Conservation (phyloP, 2,329 filamentous ascomycete species). For the Neodidymelliopsis sp. region DNA sequence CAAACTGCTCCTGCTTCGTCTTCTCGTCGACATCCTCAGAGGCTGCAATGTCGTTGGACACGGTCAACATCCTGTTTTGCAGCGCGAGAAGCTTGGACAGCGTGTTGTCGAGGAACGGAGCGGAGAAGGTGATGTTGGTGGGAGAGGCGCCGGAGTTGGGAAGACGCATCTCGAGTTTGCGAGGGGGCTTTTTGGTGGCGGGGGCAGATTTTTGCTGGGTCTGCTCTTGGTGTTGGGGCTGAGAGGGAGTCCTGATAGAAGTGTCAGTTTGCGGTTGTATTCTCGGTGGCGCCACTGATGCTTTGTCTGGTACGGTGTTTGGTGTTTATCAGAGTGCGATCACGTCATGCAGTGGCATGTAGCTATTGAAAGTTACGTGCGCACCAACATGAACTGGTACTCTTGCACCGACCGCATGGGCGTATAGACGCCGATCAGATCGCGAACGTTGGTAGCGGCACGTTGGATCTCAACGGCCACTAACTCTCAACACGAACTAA, state of each 20-base stretch:
- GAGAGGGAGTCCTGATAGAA: conserved; percentile 21
- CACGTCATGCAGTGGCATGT: too few species aligned
- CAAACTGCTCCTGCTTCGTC: conserved; percentile 59
- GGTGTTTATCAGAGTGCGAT: too few species aligned
- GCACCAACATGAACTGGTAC: too few species aligned
- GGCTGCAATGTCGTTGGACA: conserved; percentile 56
- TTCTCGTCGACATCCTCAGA: conserved; percentile 55
- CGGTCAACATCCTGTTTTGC: conserved; percentile 59
- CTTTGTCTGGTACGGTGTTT: too few species aligned
- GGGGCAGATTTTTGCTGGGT: conserved; percentile 20
- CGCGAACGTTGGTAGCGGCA: conserved; percentile 18
- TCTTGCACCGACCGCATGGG: conserved; percentile 2
- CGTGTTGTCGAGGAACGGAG: conserved; percentile 62
- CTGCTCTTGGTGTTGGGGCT: conserved; percentile 34
- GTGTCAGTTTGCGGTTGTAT: conserved; percentile 14
- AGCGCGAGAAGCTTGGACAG: conserved; percentile 58
- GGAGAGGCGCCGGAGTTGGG: conserved; percentile 45
- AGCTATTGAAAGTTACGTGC: too few species aligned
- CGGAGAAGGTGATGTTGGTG: conserved; percentile 57
- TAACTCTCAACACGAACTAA: conserved; percentile 6
- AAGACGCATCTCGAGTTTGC: conserved; percentile 60
- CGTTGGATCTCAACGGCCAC: conserved; percentile 26
- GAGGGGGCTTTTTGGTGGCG: conserved; percentile 52
- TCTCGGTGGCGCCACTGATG: neutral
- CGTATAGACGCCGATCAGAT: neutral